A percentile compares a stretch with the other conserved stretches of the same genome.
phyloP scores from a whole-genome alignment of 768 basidiomycete genomes.

The Russula vinacea region DNA sequence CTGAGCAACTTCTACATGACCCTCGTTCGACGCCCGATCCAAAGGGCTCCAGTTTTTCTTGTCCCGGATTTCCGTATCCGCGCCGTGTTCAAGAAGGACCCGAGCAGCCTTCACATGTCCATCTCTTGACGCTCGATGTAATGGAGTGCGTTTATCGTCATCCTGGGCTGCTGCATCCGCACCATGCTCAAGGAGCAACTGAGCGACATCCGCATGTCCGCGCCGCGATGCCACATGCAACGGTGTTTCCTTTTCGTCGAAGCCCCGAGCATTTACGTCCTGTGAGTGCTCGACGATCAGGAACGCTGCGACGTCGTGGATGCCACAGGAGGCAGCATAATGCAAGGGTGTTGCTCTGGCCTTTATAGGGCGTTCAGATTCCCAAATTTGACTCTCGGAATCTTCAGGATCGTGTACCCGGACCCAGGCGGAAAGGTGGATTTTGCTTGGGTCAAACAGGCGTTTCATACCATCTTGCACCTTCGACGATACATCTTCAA shows the following conservation, averaged over 20 bases:
- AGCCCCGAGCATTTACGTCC: not conserved
- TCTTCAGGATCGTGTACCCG: constrained; percentile 3
- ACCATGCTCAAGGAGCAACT: too few relatives aligned
- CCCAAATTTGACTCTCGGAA: too few relatives aligned
- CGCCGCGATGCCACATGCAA: not conserved
- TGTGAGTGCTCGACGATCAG: not conserved
- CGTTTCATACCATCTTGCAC: not conserved
- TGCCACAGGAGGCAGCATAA: not conserved
- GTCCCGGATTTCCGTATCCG: too few relatives aligned
- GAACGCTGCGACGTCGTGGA: not conserved
- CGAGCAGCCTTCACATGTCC: not conserved
- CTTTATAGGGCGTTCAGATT: not conserved
- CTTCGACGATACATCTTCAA: not conserved
- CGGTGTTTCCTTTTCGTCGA: not conserved
- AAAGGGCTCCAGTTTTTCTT: too few relatives aligned
- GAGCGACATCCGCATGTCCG: too few relatives aligned
- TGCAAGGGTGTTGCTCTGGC: not conserved
- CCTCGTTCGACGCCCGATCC: too few relatives aligned
- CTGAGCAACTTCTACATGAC: too few relatives aligned
- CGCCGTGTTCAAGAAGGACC: not conserved
- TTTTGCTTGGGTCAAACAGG: not conserved
- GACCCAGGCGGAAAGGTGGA: not conserved
- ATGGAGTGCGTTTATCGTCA: too few relatives aligned
- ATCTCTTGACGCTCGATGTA: not conserved
- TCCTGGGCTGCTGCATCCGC: too few relatives aligned